phyloP scores from a whole-genome alignment of 1,139 yeast genomes.

The Candida labiduridarum region DNA sequence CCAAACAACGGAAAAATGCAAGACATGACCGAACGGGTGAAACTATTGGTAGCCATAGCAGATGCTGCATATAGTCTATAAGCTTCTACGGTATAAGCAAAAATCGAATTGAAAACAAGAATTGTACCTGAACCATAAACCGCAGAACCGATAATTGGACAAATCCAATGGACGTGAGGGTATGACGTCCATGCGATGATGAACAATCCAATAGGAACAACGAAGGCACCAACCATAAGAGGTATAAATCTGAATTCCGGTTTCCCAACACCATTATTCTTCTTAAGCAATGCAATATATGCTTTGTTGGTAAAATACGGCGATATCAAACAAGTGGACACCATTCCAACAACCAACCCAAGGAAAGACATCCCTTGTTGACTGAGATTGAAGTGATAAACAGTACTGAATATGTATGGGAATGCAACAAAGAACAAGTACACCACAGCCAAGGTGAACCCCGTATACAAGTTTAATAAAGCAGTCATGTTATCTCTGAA shows the following conservation, averaged over 20 bases:
- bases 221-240: slow-evolving; percentile 36
- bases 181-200: slow-evolving; percentile 47
- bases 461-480: slow-evolving; percentile 62
- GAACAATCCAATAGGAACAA: slow-evolving; percentile 39
- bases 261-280: slow-evolving; percentile 33
- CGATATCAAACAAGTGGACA: slow-evolving; percentile 24
- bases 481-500: slow-evolving; percentile 64
- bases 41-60: slow-evolving; percentile 44
- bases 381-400: slow-evolving; percentile 44
- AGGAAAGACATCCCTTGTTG: slow-evolving; percentile 53
- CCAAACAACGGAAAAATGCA: slow-evolving; percentile 45
- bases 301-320: slow-evolving; percentile 27
- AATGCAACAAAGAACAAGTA: slow-evolving; percentile 66
- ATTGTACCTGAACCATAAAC: slow-evolving; percentile 41
- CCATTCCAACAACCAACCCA: slow-evolving; percentile 54
- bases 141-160: slow-evolving; percentile 40
- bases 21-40: slow-evolving; percentile 40
- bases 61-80: slow-evolving; percentile 44
- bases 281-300: slow-evolving; percentile 23
- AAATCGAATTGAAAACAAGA: slow-evolving; percentile 42
- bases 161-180: slow-evolving; percentile 41
- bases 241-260: slow-evolving; percentile 44
- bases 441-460: slow-evolving; percentile 58
- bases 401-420: slow-evolving; percentile 54
- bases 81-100: slow-evolving; percentile 44